Base-by-base conservation (phyloP, 2,329 filamentous ascomycete genomes). In the Karstenula rhodostoma region DNA sequence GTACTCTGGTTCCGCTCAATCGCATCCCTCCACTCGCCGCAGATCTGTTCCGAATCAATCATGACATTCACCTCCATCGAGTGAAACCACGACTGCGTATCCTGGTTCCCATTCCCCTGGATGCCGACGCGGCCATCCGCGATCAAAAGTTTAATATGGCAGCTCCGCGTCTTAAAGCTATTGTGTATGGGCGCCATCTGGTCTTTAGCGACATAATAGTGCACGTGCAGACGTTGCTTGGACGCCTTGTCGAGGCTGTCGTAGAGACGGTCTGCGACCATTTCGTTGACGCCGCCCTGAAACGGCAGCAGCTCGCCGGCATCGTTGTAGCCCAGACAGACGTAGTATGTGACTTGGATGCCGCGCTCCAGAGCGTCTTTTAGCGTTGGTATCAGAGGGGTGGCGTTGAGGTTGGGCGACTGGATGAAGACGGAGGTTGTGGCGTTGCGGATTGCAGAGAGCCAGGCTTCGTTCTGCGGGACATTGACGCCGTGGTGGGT, bases 251-350 rank as follows among this genome's bases (percentile, higher is more conserved):
- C 82, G 0, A 93, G 82, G 0, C 81, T 73, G 0, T 75, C 75
- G 75, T 89, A 86, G 3, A 94, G 80, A 8, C 83, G 79, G 60
- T 88, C 81, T 0, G 89, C 85, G 2, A 88, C 83, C 82, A 90
- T 89, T 62, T 93, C 90, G 71, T 93, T 93, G 17, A 88, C 91
- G 1, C 90, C 90, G 32, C 90, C 90, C 73, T 93, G 90, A 60
- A 87, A 85, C 0, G 91, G 91, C 0, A 94, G 85, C 33, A 94
- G 84, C 73, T 94, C 90, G 23, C 91, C 91, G 0, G 86, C 81
- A 65, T 94, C 91, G 63, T 94, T 94, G 78, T 94, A 94, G 1
- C 91, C 90, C 0, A 94, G 84, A 64, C 90, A 92, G 1, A 93
- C 82, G 64, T 91, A 93, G 72, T 87, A 89, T 0, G 85, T 87